Evolutionary conservation across 208 protist genomes (phyloP), one percentile per base, ranked within the genome.

Genomic region (Leishmania tropica): DNA sequence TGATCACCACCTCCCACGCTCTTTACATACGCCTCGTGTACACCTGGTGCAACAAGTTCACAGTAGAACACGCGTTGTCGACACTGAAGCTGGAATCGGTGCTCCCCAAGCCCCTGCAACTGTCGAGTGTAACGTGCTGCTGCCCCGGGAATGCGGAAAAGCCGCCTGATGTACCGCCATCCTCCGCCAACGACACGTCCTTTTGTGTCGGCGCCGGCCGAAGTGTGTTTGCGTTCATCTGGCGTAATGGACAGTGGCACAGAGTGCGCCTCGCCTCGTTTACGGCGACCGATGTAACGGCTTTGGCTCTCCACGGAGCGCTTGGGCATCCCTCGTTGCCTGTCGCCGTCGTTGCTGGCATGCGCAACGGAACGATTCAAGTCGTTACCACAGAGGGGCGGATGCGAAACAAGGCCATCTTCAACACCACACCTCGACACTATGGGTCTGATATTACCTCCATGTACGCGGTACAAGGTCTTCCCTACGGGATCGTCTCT

Each of bases 361-460:
- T 92, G 90, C 81, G 83, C 67, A 92, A 94, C 81, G 90, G 90
- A 42, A 89, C 88, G 28, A 86, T 94, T 68, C 83, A 90, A 65
- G 51, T 90, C 21, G 40, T 87, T 35, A 48, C 77, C 17, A n/a
- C 76, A 45, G 72, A 54, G 60, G 65, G 28, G 54, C 72, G 76
- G n/a, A 53, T n/a, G 80, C 19, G 58, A 64, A 64, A 60, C 51
- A 51, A 76, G 51, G 24, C 42, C 28, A 42, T 7, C 53, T 83
- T 92, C 72, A 75, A 90, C 84, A 71, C 78, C 71, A 80, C 75
- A 35, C 60, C 81, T 15, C 81, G 85, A 21, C 89, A 93, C 76
- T 71, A 80, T 28, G 72, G 76, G 3, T 83, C 89, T 17, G 87
- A 79, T 65, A 78, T 94, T 48, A 76, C 77, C 17, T 79, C 85